Evolutionary conservation across 148 eudicot species (phyloP).

Genomic region (Persicaria tinctoria): DNA sequence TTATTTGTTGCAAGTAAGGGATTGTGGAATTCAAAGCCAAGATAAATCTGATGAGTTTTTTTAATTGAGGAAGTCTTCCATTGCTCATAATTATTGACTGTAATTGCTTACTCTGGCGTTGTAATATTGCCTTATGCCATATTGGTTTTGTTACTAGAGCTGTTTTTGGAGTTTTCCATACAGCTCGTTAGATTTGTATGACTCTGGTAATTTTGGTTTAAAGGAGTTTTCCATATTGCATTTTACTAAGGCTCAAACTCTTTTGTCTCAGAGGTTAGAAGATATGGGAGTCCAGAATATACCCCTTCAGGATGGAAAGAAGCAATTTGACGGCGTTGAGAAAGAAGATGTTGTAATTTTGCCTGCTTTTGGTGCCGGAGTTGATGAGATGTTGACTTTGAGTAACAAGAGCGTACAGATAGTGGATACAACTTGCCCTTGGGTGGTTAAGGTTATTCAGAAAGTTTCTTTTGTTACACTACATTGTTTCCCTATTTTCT

Average conservation of each 20-base stretch:
- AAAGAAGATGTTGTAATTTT: slow-evolving; percentile 84
- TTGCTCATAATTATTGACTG: neutral
- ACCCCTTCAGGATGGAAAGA: slow-evolving; percentile 73
- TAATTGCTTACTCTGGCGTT: neutral
- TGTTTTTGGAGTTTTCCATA: neutral
- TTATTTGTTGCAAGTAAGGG: neutral
- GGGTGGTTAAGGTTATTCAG: slow-evolving; percentile 77
- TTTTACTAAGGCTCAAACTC: slow-evolving; percentile 10
- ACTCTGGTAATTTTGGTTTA: neutral
- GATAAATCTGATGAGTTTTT: neutral
- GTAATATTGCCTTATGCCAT: neutral
- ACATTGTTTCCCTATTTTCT: neutral
- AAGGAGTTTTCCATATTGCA: neutral
- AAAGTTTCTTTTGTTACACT: slow-evolving; percentile 5
- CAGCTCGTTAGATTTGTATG: neutral
- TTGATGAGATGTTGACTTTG: slow-evolving; percentile 80
- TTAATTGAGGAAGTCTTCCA: neutral
- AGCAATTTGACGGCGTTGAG: slow-evolving; percentile 72
- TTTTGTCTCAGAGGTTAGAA: slow-evolving; percentile 51
- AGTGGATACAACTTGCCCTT: slow-evolving; percentile 98
- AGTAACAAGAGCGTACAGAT: slow-evolving; percentile 80
- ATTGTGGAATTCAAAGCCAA: neutral
- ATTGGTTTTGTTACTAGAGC: neutral
- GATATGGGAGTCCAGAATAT: slow-evolving; percentile 78
- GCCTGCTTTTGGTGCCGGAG: slow-evolving; percentile 99